phyloP scores from a whole-genome alignment of 768 basidiomycete species.

The Boletus huronensis region DNA sequence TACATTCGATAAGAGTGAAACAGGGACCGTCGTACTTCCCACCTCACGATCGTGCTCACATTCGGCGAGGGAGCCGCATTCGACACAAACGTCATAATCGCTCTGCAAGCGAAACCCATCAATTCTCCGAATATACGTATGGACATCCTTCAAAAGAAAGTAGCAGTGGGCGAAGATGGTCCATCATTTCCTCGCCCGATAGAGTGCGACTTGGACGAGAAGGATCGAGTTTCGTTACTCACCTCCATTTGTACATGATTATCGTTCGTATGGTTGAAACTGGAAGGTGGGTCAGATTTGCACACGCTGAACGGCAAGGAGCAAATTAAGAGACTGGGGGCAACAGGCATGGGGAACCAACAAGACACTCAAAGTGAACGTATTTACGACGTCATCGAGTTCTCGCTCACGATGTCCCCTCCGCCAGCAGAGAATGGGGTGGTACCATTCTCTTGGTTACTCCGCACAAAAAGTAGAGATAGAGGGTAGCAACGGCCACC shows the following conservation, averaged over 20 bases:
- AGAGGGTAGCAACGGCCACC: constrained; percentile 21
- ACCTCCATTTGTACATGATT: constrained; percentile 78
- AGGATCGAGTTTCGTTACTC: constrained; percentile 20
- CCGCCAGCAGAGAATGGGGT: neutral
- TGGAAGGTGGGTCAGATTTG: constrained; percentile 29
- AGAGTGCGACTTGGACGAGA: constrained; percentile 15
- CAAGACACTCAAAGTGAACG: neutral
- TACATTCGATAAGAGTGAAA: neutral
- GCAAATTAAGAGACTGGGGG: neutral
- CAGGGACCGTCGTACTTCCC: constrained; percentile 2
- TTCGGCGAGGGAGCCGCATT: constrained; percentile 64
- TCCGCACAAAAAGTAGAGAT: constrained; percentile 9
- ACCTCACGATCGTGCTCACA: constrained; percentile 61
- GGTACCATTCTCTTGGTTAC: constrained; percentile 3
- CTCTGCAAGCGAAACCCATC: constrained; percentile 40
- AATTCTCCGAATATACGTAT: constrained; percentile 3
- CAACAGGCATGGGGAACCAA: neutral
- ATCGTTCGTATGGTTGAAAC: constrained; percentile 70
- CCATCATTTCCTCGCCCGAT: constrained; percentile 14
- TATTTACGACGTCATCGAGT: neutral
- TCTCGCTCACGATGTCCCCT: neutral
- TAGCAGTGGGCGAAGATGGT: neutral
- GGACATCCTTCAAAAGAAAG: constrained; percentile 5
- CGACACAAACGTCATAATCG: constrained; percentile 69
- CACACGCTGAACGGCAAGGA: neutral